Conservation (phyloP, 441 rosid genomes). For the Erodium moschatum region DNA sequence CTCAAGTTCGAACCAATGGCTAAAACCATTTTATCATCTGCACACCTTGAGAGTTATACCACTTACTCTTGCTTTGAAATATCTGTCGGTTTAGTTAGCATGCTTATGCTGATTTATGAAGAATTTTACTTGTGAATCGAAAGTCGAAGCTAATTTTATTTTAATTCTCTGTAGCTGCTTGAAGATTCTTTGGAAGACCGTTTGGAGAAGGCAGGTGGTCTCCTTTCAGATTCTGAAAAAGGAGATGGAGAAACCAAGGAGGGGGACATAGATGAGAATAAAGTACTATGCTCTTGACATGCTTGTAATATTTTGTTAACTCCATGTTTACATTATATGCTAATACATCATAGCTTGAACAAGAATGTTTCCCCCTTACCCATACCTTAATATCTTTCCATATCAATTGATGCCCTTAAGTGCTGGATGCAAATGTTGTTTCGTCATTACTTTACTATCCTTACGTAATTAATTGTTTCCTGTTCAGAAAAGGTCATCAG, state of each 20-base stretch:
- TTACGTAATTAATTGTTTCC: slow-evolving; percentile 12
- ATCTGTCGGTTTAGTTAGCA: neutral
- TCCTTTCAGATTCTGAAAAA: slow-evolving; percentile 75
- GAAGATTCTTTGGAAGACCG: slow-evolving; percentile 90
- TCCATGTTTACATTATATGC: neutral
- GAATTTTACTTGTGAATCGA: slow-evolving; percentile 1
- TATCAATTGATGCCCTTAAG: neutral
- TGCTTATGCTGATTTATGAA: neutral
- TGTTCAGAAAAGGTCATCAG: slow-evolving; percentile 63
- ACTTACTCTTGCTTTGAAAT: neutral
- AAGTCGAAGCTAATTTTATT: slow-evolving; percentile 9
- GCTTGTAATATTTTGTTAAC: neutral
- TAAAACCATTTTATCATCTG: neutral
- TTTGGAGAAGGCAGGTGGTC: slow-evolving; percentile 68
- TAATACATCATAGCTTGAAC: neutral
- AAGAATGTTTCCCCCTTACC: neutral
- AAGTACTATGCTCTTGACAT: slow-evolving; percentile 42
- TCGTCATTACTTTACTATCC: neutral
- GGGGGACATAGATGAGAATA: slow-evolving; percentile 68
- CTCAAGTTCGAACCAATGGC: neutral
- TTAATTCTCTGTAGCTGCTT: slow-evolving; percentile 53
- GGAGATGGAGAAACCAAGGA: slow-evolving; percentile 77
- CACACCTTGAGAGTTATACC: slow-evolving; percentile 1
- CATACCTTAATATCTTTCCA: neutral
- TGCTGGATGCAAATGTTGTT: neutral